Evolutionary conservation across 2,329 filamentous ascomycete species (phyloP).

Genomic region (Cordyceps pruinosa): DNA sequence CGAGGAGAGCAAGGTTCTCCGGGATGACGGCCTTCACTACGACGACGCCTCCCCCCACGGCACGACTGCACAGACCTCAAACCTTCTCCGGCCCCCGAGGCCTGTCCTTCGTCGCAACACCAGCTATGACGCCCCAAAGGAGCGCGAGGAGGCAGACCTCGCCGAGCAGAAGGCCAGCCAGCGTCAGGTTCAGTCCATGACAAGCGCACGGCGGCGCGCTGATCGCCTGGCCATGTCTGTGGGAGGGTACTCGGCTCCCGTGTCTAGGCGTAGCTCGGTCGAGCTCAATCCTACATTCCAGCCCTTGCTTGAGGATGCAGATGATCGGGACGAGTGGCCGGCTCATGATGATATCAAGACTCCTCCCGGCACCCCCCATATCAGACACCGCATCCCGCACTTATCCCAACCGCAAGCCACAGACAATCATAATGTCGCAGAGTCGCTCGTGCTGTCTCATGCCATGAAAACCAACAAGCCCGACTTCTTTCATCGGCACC

Average conservation of each 20-base stretch:
- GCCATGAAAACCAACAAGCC: constrained; percentile 22
- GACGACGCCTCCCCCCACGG: background rate
- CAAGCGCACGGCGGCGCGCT: constrained; percentile 33
- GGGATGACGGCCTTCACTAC: background rate
- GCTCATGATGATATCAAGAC: constrained; percentile 16
- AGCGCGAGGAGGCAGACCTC: constrained; percentile 33
- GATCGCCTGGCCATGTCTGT: constrained; percentile 33
- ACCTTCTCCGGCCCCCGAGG: constrained; percentile 6
- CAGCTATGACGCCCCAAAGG: constrained; percentile 35
- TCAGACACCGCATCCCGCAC: constrained; percentile 20
- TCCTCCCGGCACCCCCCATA: constrained; percentile 7
- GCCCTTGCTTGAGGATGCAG: constrained; percentile 25
- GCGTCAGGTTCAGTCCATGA: constrained; percentile 33
- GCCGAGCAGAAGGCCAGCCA: constrained; percentile 32
- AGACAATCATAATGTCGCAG: constrained; percentile 24
- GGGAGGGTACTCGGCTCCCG: constrained; percentile 31
- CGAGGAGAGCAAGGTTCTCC: background rate
- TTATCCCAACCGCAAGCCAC: constrained; percentile 17
- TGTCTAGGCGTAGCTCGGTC: constrained; percentile 29
- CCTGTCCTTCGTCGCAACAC: constrained; percentile 37
- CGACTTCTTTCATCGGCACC: constrained; percentile 25
- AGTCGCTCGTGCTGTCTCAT: constrained; percentile 30
- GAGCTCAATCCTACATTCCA: constrained; percentile 28
- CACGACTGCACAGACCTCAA: constrained; percentile 6
- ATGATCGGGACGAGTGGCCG: constrained; percentile 18